Base-by-base conservation (phyloP, 768 basidiomycete species). In the Vararia minispora region DNA sequence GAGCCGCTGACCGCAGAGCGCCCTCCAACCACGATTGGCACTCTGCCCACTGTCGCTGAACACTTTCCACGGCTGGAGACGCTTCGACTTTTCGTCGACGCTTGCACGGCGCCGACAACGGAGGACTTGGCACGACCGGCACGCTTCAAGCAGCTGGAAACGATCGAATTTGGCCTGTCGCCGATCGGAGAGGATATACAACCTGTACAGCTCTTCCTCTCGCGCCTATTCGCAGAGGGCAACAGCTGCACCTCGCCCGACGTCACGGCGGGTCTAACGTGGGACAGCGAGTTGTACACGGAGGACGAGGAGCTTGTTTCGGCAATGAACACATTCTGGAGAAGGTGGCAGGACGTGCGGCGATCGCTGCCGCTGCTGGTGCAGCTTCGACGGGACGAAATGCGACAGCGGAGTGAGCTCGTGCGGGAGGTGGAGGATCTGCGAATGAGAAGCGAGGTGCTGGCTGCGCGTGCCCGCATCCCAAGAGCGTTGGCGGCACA, bases 341-440 rank as follows among this genome's bases (percentile, higher is more conserved):
- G 14, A 5, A 25, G 28, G 30, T 48, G 47, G 47, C 37, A 3
- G 1, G 44, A 42, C 5, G 47, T 46, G n/a, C 27, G 37, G 24
- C 46, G 30, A 25, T 41, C 36, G n/a, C 18, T 48, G 28, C 47
- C 47, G 11, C 34, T 48, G 12, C 31, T 48, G 16, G 23, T 46
- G 27, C 40, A 42, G 21, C 34, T 48, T 25, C 44, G 37, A 7
- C 39, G 42, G n/a, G 39, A 46, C 28, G 47, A 48, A 31, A 38
- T 35, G 28, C 26, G 2, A 7, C 33, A 46, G 18, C 46, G 47
- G 14, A 29, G 33, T 22, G 41, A 46, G 10, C 38, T 48, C 13
- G 44, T 46, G 40, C 37, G 38, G 34, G 47, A 48, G 40, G 41
- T 48, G 9, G 45, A 46, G 27, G 47, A 48, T 37, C 22, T 48